A percentile compares a stretch with the other conserved stretches of the same genome.
Conservation (phyloP, 805 yeast species). For the Teunomyces atbi region DNA sequence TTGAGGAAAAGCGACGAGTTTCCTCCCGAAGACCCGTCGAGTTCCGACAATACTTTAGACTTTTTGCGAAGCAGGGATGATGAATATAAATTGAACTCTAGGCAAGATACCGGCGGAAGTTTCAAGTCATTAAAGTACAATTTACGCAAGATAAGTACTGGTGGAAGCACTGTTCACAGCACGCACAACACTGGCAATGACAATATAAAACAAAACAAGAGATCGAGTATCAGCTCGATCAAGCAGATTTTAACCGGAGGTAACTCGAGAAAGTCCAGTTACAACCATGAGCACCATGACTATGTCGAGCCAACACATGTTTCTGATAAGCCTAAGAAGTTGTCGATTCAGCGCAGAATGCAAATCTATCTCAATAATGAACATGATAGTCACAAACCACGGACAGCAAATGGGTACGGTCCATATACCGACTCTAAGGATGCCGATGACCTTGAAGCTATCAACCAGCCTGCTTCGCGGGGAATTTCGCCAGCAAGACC, state of each 20-base stretch:
- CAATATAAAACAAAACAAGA: conserved; percentile 11
- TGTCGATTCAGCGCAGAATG: conserved; percentile 55
- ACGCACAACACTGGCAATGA: conserved; percentile 18
- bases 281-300: conserved; percentile 4
- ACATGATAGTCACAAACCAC: conserved; percentile 45
- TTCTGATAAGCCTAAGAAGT: conserved; percentile 15
- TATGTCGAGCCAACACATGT: neutral
- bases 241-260: conserved; percentile 31
- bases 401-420: conserved; percentile 82
- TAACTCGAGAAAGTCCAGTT: conserved; percentile 14
- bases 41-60: conserved; percentile 29
- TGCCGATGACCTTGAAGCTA: conserved; percentile 32
- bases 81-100: conserved; percentile 13
- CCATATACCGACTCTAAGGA: conserved; percentile 52
- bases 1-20: conserved; percentile 20
- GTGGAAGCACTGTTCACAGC: conserved; percentile 20
- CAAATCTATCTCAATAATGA: conserved; percentile 45
- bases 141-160: conserved; percentile 40
- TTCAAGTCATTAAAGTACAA: conserved; percentile 32
- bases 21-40: conserved; percentile 1
- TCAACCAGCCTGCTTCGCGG: conserved; percentile 16
- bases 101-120: conserved; percentile 43
- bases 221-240: conserved; percentile 29
- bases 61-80: conserved; percentile 36
- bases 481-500: neutral